A percentile compares a stretch with the other conserved stretches of the same genome.
These are phyloP conservation scores for Microdochium bolleyi DNA, from an alignment of 2,329 filamentous ascomycete genomes.

Conservation along the genomic window DNA sequence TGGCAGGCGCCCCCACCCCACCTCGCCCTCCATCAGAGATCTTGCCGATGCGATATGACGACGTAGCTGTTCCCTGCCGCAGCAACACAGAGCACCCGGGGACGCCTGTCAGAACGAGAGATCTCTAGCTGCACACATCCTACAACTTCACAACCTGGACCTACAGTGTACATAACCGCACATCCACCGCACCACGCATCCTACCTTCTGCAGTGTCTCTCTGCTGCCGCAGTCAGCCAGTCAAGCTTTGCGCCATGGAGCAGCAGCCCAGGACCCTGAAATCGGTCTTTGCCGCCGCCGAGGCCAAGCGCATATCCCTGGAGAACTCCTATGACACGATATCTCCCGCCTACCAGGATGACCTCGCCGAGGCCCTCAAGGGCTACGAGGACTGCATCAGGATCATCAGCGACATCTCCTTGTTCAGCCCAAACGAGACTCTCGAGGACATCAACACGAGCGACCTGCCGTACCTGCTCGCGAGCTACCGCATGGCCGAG, in stretches of 20 bases:
- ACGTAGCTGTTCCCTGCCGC: too few species aligned
- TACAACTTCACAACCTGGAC: background rate
- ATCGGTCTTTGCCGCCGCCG: slow-evolving; percentile 40
- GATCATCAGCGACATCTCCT: slow-evolving; percentile 60
- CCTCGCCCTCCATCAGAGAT: too few species aligned
- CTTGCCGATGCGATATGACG: too few species aligned
- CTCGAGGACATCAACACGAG: slow-evolving; percentile 79
- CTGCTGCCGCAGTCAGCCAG: background rate
- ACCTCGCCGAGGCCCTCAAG: slow-evolving; percentile 57
- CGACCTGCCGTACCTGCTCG: slow-evolving; percentile 79
- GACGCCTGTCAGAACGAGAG: too few species aligned
- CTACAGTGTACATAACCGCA: background rate
- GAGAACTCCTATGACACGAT: slow-evolving; percentile 58
- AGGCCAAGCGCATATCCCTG: slow-evolving; percentile 44
- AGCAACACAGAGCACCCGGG: too few species aligned
- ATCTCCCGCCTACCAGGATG: slow-evolving; percentile 57
- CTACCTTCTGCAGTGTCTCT: background rate
- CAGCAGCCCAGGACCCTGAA: slow-evolving; percentile 42
- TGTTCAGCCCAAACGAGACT: slow-evolving; percentile 88
- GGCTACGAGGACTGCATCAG: slow-evolving; percentile 67
- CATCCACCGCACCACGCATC: background rate
- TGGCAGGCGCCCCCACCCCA: too few species aligned
- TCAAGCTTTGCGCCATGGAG: slow-evolving; percentile 15
- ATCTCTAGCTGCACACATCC: too few species aligned
- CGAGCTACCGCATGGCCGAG: slow-evolving; percentile 73